Conservation (phyloP, 352 stramenopile species). For the Globisporangium carolinianum region DNA sequence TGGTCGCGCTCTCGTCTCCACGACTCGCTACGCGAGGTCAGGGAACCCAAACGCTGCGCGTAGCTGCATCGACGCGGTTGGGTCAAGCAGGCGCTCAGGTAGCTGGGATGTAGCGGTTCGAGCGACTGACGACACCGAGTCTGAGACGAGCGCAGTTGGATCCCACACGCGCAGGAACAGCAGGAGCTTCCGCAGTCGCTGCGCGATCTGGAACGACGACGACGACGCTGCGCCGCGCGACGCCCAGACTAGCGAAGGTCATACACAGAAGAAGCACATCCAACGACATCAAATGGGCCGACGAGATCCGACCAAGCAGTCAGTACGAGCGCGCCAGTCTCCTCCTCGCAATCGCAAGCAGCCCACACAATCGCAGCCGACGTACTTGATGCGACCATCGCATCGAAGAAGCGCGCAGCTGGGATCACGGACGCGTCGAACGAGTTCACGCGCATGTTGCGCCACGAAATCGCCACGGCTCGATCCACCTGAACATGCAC, state of each 20-base stretch:
- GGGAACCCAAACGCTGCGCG: constrained; percentile 34
- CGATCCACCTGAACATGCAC: constrained; percentile 22
- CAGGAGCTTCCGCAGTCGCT: constrained; percentile 43
- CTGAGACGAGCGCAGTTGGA: constrained; percentile 19
- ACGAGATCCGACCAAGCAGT: no score
- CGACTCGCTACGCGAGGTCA: not conserved
- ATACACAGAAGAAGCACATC: not conserved
- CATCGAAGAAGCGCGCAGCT: constrained; percentile 39
- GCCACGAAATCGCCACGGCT: constrained; percentile 42
- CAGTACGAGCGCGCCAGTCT: no score
- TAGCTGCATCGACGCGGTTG: constrained; percentile 14
- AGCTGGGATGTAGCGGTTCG: constrained; percentile 20
- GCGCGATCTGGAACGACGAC: constrained; percentile 30
- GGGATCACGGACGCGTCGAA: constrained; percentile 35
- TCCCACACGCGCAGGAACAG: constrained; percentile 56
- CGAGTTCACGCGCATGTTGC: constrained; percentile 27
- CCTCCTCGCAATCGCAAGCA: no score
- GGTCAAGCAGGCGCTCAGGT: constrained; percentile 26
- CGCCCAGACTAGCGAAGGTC: constrained; percentile 18
- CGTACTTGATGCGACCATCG: constrained; percentile 25
- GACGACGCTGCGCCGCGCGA: constrained; percentile 9
- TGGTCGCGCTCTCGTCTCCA: no score
- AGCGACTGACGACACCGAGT: constrained; percentile 23
- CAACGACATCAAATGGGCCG: no score
- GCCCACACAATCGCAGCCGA: not conserved